phyloP scores from a whole-genome alignment of 345 rosid species.

The Punica granatum region DNA sequence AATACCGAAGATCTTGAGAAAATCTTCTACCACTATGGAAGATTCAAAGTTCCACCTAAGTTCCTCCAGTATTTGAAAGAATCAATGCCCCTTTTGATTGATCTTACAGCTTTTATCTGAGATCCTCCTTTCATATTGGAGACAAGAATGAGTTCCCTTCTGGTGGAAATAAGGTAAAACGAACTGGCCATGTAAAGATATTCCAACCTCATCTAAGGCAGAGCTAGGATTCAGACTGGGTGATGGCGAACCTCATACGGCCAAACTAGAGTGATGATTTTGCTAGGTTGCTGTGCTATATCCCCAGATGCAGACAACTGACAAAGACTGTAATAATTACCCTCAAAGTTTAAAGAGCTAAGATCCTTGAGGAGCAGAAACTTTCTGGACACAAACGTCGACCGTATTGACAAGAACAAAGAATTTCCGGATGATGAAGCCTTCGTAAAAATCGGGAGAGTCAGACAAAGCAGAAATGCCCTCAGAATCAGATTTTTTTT shows the following conservation, averaged over 20 bases:
- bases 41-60: neutral
- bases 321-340: neutral
- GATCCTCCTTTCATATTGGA: neutral
- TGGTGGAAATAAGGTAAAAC: neutral
- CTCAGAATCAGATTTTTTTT: neutral
- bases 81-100: neutral
- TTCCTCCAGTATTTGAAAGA: neutral
- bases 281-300: neutral
- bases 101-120: too few species aligned
- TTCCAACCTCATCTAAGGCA: neutral
- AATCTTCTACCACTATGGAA: neutral
- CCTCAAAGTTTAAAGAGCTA: neutral
- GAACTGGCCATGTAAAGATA: neutral
- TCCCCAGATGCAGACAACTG: neutral
- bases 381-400: neutral
- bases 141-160: neutral
- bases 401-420: neutral
- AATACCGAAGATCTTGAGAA: too few species aligned
- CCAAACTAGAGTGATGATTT: too few species aligned
- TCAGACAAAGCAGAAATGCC: neutral
- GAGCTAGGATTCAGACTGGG: neutral
- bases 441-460: neutral
- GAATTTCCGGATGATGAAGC: neutral
- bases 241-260: neutral
- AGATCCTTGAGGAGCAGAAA: neutral